Evolutionary conservation across 805 yeast species (phyloP).

Genomic region (Yarrowia phangngaensis): DNA sequence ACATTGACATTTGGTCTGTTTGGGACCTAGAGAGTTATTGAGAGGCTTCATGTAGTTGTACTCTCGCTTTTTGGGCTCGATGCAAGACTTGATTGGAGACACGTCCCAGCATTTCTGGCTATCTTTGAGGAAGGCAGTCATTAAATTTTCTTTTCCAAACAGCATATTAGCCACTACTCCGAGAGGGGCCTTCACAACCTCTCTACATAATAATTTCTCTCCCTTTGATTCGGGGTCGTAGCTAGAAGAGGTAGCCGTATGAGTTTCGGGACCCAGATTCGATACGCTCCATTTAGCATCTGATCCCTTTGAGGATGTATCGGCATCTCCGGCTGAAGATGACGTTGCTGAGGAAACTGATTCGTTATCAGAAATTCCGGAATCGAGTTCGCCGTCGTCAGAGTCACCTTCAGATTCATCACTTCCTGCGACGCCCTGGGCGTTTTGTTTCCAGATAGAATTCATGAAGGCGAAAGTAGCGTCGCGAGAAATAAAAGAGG

Average conservation of each 20-base stretch:
- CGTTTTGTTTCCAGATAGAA: slow-evolving; percentile 56
- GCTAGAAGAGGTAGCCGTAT: slow-evolving; percentile 53
- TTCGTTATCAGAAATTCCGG: slow-evolving; percentile 26
- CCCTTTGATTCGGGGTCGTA: slow-evolving; percentile 46
- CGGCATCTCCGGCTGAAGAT: neutral
- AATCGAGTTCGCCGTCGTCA: slow-evolving; percentile 27
- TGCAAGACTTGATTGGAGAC: slow-evolving; percentile 25
- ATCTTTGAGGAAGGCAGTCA: slow-evolving; percentile 41
- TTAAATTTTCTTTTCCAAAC: slow-evolving; percentile 58
- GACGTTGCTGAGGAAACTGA: neutral
- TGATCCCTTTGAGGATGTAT: slow-evolving; percentile 11
- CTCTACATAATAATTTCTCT: slow-evolving; percentile 53
- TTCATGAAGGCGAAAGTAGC: slow-evolving; percentile 65
- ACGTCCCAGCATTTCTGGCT: slow-evolving; percentile 27
- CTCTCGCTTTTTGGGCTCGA: slow-evolving; percentile 39
- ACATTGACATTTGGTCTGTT: slow-evolving; percentile 73
- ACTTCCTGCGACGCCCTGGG: slow-evolving; percentile 25
- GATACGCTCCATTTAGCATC: slow-evolving; percentile 34
- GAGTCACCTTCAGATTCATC: slow-evolving; percentile 25
- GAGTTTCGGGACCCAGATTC: slow-evolving; percentile 63
- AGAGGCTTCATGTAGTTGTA: slow-evolving; percentile 72
- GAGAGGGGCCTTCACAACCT: slow-evolving; percentile 61
- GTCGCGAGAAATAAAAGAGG: slow-evolving; percentile 82
- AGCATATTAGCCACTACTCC: slow-evolving; percentile 68
- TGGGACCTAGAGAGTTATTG: slow-evolving; percentile 85